Base-by-base conservation (phyloP, 495 filamentous ascomycete genomes). In the Lasiosphaeria miniovina region DNA sequence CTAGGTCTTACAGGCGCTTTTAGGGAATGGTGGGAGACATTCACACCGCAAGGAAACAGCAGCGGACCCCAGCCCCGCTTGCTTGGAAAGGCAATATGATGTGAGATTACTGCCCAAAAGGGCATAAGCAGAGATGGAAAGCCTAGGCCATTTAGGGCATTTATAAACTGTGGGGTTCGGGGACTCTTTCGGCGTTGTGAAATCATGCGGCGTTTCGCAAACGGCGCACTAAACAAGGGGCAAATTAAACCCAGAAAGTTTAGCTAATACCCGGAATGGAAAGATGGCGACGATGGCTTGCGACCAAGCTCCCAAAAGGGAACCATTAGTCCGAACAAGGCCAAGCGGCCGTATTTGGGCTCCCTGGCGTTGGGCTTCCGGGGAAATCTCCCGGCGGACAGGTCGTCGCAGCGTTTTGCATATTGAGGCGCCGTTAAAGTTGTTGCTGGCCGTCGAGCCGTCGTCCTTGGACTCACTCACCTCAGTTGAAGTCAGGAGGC, bases 261-360 rank as follows among this genome's bases (percentile, higher is more conserved):
- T 59, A 65, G 60, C 49, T 56, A 63, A 45, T 67, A 57, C 68
- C 65, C 64, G 54, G 43, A 70, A 55, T 54, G 69, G 67, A 59
- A 58, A 41, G 62, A 64, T 32, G 57, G 57, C 60, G 56, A 60
- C 60, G 45, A n/a, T 61, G 57, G 38, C 38, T 24, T 48, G 36
- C 45, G 41, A 50, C 60, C 46, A 58, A 63, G 54, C 45, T n/a
- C 62, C 58, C 48, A 54, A 62, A 59, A 9, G 52, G 63, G 64
- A 54, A 67, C 40, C 60, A 62, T 62, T 62, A 3, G 52, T 63
- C 53, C 49, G 51, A 64, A 65, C 8, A 46, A 54, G 55, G 38
- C 34, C 46, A 58, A 53, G 40, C 55, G 10, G 40, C 7, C 12
- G n/a, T 0, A 17, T 10, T 4, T 17, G 15, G n/a, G 4, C 24